Evolutionary conservation across 1,139 yeast genomes (phyloP).

Genomic region (Blastobotrys arbuscula): DNA sequence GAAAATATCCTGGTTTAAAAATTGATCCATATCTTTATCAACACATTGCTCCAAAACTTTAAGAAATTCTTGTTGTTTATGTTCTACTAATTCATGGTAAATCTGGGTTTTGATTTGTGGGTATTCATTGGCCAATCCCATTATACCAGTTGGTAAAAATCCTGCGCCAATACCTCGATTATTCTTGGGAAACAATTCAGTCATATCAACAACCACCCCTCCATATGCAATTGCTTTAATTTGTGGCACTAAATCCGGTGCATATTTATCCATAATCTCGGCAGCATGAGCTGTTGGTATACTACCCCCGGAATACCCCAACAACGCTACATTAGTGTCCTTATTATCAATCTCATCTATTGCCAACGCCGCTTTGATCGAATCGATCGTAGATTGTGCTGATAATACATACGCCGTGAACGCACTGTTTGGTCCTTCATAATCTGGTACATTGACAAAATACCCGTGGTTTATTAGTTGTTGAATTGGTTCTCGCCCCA

Average conservation of each 20-base stretch:
- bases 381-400: slow-evolving; percentile 21
- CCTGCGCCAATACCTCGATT: slow-evolving; percentile 16
- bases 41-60: slow-evolving; percentile 18
- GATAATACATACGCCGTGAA: slow-evolving; percentile 21
- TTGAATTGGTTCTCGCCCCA: not conserved
- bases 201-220: slow-evolving; percentile 11
- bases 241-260: slow-evolving; percentile 24
- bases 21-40: slow-evolving; percentile 16
- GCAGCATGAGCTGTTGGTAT: slow-evolving; percentile 32
- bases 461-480: not conserved
- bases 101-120: slow-evolving; percentile 18
- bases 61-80: slow-evolving; percentile 15
- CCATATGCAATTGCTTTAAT: slow-evolving; percentile 12
- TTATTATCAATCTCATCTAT: slow-evolving; percentile 17
- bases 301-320: slow-evolving; percentile 33
- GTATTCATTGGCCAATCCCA: slow-evolving; percentile 30
- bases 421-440: slow-evolving; percentile 20
- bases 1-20: slow-evolving; percentile 20
- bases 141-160: slow-evolving; percentile 23
- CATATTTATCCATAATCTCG: slow-evolving; percentile 26
- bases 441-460: slow-evolving; percentile 16
- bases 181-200: slow-evolving; percentile 18
- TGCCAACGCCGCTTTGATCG: slow-evolving; percentile 19
- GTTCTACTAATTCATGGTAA: slow-evolving; percentile 16
- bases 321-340: slow-evolving; percentile 17